phyloP scores from a whole-genome alignment of 257 asterid species.

The Mentha longifolia region DNA sequence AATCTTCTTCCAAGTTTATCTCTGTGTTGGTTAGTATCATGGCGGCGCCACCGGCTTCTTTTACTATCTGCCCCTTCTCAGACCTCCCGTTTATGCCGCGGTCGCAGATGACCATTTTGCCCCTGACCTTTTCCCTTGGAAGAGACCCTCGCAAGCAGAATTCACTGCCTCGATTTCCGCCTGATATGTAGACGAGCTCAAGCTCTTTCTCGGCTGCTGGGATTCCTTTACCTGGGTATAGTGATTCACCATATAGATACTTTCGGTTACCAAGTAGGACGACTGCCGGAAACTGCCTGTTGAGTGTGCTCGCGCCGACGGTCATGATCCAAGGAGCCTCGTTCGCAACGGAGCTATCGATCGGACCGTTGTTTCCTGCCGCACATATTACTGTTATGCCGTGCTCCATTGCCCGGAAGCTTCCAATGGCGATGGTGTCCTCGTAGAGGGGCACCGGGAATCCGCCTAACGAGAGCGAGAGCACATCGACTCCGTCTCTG shows the following conservation, averaged over 20 bases:
- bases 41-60: constrained; percentile 81
- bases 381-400: constrained; percentile 85
- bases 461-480: constrained; percentile 87
- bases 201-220: constrained; percentile 53
- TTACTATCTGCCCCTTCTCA: constrained; percentile 86
- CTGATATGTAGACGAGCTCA: constrained; percentile 67
- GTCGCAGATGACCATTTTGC: constrained; percentile 86
- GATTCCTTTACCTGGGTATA: constrained; percentile 66
- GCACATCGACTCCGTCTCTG: constrained; percentile 77
- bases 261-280: constrained; percentile 71
- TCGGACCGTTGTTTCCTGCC: constrained; percentile 93
- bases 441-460: constrained; percentile 81
- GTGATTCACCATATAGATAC: constrained; percentile 71
- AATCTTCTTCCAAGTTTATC: constrained; percentile 79
- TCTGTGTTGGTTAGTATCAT: constrained; percentile 81
- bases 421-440: constrained; percentile 86
- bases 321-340: constrained; percentile 96
- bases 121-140: constrained; percentile 53
- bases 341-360: constrained; percentile 74
- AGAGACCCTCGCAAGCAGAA: constrained; percentile 81
- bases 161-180: constrained; percentile 60
- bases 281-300: constrained; percentile 74
- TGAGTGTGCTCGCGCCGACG: constrained; percentile 86
- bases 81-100: constrained; percentile 88
- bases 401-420: constrained; percentile 87